Conservation (phyloP, 345 rosid genomes). For the Pelargonium nanum region DNA sequence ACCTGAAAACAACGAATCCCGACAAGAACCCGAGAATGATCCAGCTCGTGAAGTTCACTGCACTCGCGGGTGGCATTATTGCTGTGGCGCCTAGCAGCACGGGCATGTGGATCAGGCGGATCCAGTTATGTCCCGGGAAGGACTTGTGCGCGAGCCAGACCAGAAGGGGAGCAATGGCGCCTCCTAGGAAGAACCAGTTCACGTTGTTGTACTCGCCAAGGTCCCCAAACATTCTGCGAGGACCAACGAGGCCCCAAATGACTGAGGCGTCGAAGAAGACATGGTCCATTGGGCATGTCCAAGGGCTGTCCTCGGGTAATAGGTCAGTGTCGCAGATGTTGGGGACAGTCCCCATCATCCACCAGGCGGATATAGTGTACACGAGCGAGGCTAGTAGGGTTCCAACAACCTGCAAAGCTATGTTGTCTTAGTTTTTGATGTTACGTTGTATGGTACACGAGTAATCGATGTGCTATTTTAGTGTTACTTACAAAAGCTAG, state of each 20-base stretch:
- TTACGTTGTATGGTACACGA: too few species aligned
- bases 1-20: slow-evolving; percentile 40
- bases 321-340: slow-evolving; percentile 45
- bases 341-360: slow-evolving; percentile 63
- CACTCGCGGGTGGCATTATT: slow-evolving; percentile 66
- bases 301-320: slow-evolving; percentile 51
- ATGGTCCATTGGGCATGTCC: slow-evolving; percentile 63
- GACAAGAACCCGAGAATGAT: slow-evolving; percentile 41
- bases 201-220: slow-evolving; percentile 49
- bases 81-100: slow-evolving; percentile 56
- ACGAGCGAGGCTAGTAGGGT: slow-evolving; percentile 42
- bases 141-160: slow-evolving; percentile 62
- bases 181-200: slow-evolving; percentile 64
- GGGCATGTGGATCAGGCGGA: slow-evolving; percentile 49
- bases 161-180: slow-evolving; percentile 50
- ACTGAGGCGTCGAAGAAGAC: slow-evolving; percentile 75
- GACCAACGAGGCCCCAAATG: slow-evolving; percentile 84
- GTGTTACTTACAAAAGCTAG: too few species aligned
- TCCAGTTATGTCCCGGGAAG: slow-evolving; percentile 52
- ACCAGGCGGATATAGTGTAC: slow-evolving; percentile 68
- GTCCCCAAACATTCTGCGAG: slow-evolving; percentile 62
- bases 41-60: slow-evolving; percentile 74
- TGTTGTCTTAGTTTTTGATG: too few species aligned
- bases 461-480: too few species aligned
- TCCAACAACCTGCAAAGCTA: slow-evolving; percentile 47